Evolutionary conservation across 148 eudicot genomes (phyloP), one percentile per base, ranked within the genome.

Genomic region (Vaccinium corymbosum): DNA sequence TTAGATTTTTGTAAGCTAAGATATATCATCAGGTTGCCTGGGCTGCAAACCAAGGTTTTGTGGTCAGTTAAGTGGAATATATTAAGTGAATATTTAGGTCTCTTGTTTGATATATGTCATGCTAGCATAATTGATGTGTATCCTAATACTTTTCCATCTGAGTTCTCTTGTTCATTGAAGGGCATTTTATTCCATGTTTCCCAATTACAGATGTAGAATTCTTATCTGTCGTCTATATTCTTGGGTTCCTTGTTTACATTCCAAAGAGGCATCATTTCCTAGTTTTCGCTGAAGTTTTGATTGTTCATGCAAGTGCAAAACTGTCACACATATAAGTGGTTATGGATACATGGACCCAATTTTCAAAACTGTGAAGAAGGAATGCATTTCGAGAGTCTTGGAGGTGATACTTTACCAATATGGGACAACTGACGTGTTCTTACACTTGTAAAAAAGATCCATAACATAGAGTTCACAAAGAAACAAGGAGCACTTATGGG

Each of bases 141-240:
- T 73, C 77, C 77, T 73, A 46, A 8, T 46, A 12, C 20, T 49
- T 14, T 35, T 35, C 38, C 27, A 29, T 57, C 16, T 29, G 62
- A 79, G 32, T 79, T 56, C 64, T 79, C 32, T 79, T 29, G 25
- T 55, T 17, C 81, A 56, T 79, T 17, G 29, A 79, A 32, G 38
- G 3, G 46, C 51, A 80, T 80, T 80, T 20, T 59, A 4, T 61
- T 11, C 53, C 22, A 17, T 42, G 72, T 57, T 79, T 59, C 17
- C 0, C 2, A 42, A 76, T n/a, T 76, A 6, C 56, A 49, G 79
- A 76, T 76, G 78, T 10, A 38, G 78, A 51, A 74, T n/a, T 42
- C 32, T 50, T 49, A 50, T 20, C 79, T 76, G 56, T 76, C 3
- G 22, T 76, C 1, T 4, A 10, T 19, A n/a, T 68, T 27, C 70